A percentile compares a stretch with the other conserved stretches of the same genome.
These are phyloP conservation scores for Aspergillus pseudotamarii DNA, from an alignment of 2,329 filamentous ascomycete species.

Conservation along the genomic window DNA sequence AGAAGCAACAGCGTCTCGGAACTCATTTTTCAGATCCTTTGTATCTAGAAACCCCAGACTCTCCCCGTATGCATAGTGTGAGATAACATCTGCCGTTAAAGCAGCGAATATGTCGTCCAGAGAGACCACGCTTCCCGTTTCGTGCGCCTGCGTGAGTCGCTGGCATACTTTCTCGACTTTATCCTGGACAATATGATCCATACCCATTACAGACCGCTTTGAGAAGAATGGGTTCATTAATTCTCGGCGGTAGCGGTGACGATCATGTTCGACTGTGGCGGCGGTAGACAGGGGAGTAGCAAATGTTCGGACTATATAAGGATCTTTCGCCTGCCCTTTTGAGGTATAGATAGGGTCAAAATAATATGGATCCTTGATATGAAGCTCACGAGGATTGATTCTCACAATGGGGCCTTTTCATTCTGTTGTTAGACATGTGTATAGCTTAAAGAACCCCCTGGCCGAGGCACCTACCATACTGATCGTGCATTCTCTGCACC, in stretches of 20 bases:
- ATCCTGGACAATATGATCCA: not conserved
- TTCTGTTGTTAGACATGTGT: not conserved
- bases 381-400: constrained; percentile 40
- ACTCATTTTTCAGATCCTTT: not conserved
- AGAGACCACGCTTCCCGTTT: not conserved
- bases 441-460: too few species aligned
- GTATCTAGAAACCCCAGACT: not conserved
- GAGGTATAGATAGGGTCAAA: constrained; percentile 36
- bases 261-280: not conserved
- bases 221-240: not conserved
- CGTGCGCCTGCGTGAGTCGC: not conserved
- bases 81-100: not conserved
- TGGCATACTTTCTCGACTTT: not conserved
- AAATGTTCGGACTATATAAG: not conserved
- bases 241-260: not conserved
- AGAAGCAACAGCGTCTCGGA: not conserved
- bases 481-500: constrained; percentile 27
- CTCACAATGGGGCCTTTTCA: constrained; percentile 39
- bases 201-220: not conserved
- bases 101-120: not conserved
- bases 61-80: not conserved
- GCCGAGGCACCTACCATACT: constrained; percentile 25
- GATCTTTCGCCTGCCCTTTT: constrained; percentile 8
- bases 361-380: constrained; percentile 37
- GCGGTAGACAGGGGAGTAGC: not conserved